These are phyloP conservation scores for Funneliformis mosseae DNA, from an alignment of 192 early-diverging fungal genomes.

Conservation along the genomic window DNA sequence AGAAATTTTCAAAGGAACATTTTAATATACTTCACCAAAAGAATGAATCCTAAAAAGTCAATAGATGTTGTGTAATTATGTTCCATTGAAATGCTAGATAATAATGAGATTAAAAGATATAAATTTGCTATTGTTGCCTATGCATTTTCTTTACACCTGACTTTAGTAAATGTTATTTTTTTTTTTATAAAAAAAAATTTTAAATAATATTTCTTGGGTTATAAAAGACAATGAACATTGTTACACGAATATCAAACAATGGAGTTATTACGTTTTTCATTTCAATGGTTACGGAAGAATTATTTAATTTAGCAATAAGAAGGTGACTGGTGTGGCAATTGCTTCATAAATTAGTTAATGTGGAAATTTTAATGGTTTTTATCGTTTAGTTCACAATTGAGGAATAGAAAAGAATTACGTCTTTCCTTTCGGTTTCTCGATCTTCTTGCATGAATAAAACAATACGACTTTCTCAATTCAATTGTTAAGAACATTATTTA, in stretches of 20 bases:
- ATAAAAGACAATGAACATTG: not conserved
- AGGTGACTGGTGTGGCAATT: too few species aligned
- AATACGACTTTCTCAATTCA: not conserved
- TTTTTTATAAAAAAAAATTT: not conserved
- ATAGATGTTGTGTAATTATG: too few species aligned
- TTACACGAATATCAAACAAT: not conserved
- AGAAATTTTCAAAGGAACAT: too few species aligned
- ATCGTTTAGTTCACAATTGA: not conserved
- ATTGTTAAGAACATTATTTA: not conserved
- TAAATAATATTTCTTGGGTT: not conserved
- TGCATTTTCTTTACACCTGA: not conserved
- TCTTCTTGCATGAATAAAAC: not conserved
- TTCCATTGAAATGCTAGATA: not conserved
- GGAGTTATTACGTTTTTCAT: not conserved
- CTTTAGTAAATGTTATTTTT: not conserved
- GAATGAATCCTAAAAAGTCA: too few species aligned
- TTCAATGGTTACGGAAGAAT: too few species aligned
- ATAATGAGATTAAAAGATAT: not conserved
- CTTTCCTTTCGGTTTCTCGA: too few species aligned
- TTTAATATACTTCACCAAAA: too few species aligned
- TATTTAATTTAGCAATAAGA: too few species aligned
- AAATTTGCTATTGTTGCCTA: not conserved
- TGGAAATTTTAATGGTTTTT: not conserved
- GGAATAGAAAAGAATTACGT: too few species aligned
- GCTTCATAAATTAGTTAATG: not conserved